Evolutionary conservation across 2,329 filamentous ascomycete species (phyloP).

Genomic region (Penicillium expansum): DNA sequence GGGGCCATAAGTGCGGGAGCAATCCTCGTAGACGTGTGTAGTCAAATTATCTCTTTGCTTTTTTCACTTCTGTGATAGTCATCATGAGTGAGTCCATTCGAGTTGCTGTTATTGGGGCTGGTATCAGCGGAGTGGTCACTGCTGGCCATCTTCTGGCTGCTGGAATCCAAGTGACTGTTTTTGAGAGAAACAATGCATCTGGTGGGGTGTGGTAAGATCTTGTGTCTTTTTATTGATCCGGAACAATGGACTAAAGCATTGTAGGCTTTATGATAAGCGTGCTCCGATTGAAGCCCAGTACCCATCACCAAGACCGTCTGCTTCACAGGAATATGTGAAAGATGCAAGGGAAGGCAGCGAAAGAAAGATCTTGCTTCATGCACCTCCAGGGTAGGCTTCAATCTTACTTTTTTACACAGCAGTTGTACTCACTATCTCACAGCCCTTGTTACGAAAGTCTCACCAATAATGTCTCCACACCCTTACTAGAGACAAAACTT

Average conservation of each 20-base stretch:
- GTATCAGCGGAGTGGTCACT: constrained; percentile 50
- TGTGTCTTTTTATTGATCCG: neutral
- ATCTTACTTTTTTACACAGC: too few relatives aligned
- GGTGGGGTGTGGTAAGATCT: constrained; percentile 55
- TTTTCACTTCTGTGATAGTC: neutral
- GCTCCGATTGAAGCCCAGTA: constrained; percentile 50
- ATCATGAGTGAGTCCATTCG: constrained; percentile 24
- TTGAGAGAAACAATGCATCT: constrained; percentile 52
- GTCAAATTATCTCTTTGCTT: neutral
- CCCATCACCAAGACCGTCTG: constrained; percentile 39
- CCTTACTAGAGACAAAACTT: constrained; percentile 50
- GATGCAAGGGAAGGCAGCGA: constrained; percentile 19
- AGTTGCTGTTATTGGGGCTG: constrained; percentile 53
- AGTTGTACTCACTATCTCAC: neutral
- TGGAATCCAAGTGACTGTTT: constrained; percentile 53
- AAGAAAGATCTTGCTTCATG: constrained; percentile 29
- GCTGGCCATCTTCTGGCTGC: constrained; percentile 48
- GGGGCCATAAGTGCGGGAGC: neutral
- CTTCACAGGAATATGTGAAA: constrained; percentile 29
- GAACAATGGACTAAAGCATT: neutral
- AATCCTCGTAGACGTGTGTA: neutral
- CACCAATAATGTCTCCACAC: constrained; percentile 54
- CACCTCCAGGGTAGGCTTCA: constrained; percentile 49
- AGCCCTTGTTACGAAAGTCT: constrained; percentile 55
- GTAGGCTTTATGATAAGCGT: constrained; percentile 52